A percentile compares a stretch with the other conserved stretches of the same genome.
Conservation (phyloP, 2,329 filamentous ascomycete genomes). For the Colletotrichum sp. region DNA sequence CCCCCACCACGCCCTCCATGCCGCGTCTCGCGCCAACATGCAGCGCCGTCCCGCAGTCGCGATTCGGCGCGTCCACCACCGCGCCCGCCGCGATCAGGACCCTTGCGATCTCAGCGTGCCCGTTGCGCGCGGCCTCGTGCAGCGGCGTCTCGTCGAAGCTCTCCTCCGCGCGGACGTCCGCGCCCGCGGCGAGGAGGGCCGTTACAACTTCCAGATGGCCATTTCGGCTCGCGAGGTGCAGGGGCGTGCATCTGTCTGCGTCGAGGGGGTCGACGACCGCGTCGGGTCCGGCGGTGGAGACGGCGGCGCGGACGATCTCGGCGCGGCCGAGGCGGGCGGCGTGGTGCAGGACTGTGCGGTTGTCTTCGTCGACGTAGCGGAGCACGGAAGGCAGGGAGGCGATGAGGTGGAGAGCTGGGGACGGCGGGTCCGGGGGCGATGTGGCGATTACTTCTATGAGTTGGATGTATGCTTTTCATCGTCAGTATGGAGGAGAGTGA, state of each 20-base stretch:
- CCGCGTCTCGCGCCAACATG: constrained; percentile 14
- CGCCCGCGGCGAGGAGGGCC: constrained; percentile 13
- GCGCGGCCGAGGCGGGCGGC: constrained; percentile 16
- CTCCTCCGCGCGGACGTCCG: constrained; percentile 20
- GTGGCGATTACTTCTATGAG: constrained; percentile 19
- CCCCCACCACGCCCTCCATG: neutral
- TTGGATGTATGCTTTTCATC: constrained; percentile 11
- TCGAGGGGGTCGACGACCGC: constrained; percentile 19
- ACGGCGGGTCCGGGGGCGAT: neutral
- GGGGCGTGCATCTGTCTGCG: constrained; percentile 17
- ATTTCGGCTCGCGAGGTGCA: no score
- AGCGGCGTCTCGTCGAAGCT: constrained; percentile 21
- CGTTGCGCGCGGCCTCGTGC: constrained; percentile 14
- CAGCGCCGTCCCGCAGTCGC: constrained; percentile 19
- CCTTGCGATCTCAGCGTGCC: constrained; percentile 4
- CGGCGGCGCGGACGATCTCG: constrained; percentile 11
- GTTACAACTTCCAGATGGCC: constrained; percentile 19
- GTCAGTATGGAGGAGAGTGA: neutral
- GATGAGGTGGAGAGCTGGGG: constrained; percentile 17
- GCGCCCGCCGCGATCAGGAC: constrained; percentile 17
- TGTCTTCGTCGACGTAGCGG: constrained; percentile 12
- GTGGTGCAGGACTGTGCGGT: constrained; percentile 20
- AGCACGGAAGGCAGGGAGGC: constrained; percentile 21
- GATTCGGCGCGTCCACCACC: constrained; percentile 20
- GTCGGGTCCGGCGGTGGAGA: neutral